Evolutionary conservation across 495 filamentous ascomycete species (phyloP).

Genomic region (Cercophora samala): DNA sequence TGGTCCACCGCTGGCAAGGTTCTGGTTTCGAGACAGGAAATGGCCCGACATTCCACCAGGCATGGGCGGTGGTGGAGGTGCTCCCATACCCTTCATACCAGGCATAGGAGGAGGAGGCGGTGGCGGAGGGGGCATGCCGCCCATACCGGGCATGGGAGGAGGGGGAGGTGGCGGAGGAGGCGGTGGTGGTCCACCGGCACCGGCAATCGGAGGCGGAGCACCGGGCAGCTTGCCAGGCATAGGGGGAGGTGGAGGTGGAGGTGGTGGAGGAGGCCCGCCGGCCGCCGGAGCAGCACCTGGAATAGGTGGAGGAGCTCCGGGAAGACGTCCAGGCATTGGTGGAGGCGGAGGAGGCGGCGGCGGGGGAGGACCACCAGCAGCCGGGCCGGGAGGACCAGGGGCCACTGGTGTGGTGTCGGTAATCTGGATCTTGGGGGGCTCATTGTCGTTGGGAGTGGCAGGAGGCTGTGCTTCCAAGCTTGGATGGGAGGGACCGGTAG

Average conservation of each 20-base stretch:
- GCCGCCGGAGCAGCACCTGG: conserved; percentile 5
- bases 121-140: conserved; percentile 14
- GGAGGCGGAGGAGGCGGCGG: conserved; percentile 34
- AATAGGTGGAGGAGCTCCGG: conserved; percentile 39
- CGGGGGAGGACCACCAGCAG: conserved; percentile 31
- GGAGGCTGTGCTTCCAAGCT: conserved; percentile 69
- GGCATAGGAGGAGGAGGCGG: conserved; percentile 48
- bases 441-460: conserved; percentile 64
- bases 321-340: conserved; percentile 40
- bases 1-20: conserved; percentile 28
- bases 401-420: conserved; percentile 44
- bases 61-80: conserved; percentile 49
- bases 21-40: conserved; percentile 49
- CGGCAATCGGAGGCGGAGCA: conserved; percentile 48
- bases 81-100: conserved; percentile 37
- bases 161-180: conserved; percentile 42
- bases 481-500: conserved; percentile 73
- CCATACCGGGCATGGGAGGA: conserved; percentile 49
- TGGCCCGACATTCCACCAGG: conserved; percentile 56
- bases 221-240: conserved; percentile 41
- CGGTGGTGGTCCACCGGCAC: conserved; percentile 11
- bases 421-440: conserved; percentile 47
- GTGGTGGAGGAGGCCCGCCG: conserved; percentile 9
- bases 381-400: conserved; percentile 38
- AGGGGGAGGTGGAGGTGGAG: conserved; percentile 39